A percentile compares a stretch with the other conserved stretches of the same genome.
These are phyloP conservation scores for Piper longum DNA, from an alignment of 164 flowering plant species.

Conservation along the genomic window DNA sequence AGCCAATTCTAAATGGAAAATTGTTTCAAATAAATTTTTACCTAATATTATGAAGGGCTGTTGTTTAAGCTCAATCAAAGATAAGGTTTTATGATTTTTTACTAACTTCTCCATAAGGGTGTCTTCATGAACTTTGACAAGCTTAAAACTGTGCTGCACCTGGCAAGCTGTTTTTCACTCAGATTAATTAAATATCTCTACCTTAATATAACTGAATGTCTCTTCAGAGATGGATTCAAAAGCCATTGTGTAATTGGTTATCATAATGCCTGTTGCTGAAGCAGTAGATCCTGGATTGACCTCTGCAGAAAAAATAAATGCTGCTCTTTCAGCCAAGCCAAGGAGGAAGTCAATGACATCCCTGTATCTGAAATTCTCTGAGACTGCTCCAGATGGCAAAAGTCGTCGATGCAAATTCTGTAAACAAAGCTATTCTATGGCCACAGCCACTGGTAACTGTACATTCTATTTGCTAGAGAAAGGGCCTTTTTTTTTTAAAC, in stretches of 20 bases:
- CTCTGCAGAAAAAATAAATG: conserved; percentile 58
- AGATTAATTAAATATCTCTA: not conserved
- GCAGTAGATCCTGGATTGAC: conserved; percentile 45
- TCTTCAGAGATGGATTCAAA: conserved; percentile 63
- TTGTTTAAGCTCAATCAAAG: too few species aligned
- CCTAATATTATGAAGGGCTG: too few species aligned
- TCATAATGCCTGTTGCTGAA: conserved; percentile 33
- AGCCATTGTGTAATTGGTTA: conserved; percentile 52
- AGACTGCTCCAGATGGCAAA: conserved; percentile 85
- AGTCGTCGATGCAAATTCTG: conserved; percentile 90
- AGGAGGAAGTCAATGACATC: conserved; percentile 95
- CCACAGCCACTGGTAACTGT: conserved; percentile 84
- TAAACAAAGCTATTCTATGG: conserved; percentile 85
- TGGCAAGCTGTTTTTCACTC: too few species aligned
- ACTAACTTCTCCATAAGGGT: too few species aligned
- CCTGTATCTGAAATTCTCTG: conserved; percentile 78
- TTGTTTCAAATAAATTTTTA: too few species aligned
- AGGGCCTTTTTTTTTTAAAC: not conserved
- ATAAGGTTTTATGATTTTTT: too few species aligned
- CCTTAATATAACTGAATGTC: conserved; percentile 2
- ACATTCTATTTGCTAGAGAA: not conserved
- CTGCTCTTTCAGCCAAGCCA: conserved; percentile 34
- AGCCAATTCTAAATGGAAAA: too few species aligned
- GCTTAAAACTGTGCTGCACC: too few species aligned
- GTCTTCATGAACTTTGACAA: too few species aligned